phyloP scores from a whole-genome alignment of 176 grass and related monocot genomes.

The Carex kokanica region DNA sequence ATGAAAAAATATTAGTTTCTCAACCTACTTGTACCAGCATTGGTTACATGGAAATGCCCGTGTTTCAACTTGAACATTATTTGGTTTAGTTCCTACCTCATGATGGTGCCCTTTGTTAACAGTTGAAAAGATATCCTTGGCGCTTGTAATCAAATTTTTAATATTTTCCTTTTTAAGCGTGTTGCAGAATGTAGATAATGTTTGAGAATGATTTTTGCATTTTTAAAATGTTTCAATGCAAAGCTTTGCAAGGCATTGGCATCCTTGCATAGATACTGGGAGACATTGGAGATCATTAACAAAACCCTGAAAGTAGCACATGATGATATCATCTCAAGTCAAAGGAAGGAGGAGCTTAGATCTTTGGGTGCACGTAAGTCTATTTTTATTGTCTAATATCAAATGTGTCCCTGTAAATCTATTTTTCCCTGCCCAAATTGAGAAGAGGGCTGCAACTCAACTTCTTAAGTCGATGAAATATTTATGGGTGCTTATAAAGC shows the following conservation, averaged over 20 bases:
- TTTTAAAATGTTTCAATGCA: slow-evolving; percentile 15
- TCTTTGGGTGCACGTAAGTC: slow-evolving; percentile 85
- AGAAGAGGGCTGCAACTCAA: not conserved
- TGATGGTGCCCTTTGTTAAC: not conserved
- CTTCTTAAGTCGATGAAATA: not conserved
- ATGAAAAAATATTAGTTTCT: not conserved
- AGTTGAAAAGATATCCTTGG: not conserved
- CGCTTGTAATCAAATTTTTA: not conserved
- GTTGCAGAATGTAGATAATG: slow-evolving; percentile 4
- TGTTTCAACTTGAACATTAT: not conserved
- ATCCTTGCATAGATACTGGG: slow-evolving; percentile 61
- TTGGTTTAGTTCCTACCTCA: not conserved
- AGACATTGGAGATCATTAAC: slow-evolving; percentile 83
- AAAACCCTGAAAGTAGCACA: slow-evolving; percentile 65
- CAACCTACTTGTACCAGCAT: not conserved
- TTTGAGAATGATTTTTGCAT: slow-evolving; percentile 6
- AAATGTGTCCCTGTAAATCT: not conserved
- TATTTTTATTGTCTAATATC: slow-evolving; percentile 1
- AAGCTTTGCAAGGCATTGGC: slow-evolving; percentile 84
- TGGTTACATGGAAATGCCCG: not conserved
- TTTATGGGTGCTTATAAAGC: not conserved
- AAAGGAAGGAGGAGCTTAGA: slow-evolving; percentile 62
- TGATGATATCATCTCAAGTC: slow-evolving; percentile 48
- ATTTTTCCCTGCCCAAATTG: not conserved
- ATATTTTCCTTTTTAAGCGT: not conserved